Base-by-base conservation (phyloP, 345 rosid species). In the Psidium guajava region DNA sequence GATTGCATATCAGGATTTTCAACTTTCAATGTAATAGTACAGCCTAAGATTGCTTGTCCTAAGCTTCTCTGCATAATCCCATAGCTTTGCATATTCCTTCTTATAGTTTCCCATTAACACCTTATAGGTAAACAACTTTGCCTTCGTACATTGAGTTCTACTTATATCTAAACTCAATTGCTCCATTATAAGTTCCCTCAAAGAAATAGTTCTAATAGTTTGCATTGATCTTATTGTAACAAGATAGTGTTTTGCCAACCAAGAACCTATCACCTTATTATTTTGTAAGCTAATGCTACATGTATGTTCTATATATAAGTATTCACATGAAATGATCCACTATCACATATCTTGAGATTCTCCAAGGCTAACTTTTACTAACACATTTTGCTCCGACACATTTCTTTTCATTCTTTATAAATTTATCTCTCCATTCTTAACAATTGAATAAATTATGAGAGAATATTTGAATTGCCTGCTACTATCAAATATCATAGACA, bases 381-480 rank as follows among this genome's bases (percentile, higher is more conserved):
- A 27, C 32, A 12, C 36, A 58, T 58, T 58, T 58, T 58, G 14
- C 3, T 58, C 1, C 5, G 0, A 25, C 69, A 12, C 5, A 58
- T 25, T 12, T 58, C 0, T n/a, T 12, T 5, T 58, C 69, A 58
- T n/a, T n/a, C 0, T 58, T 58, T n/a, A n/a, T n/a, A n/a, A n/a
- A n/a, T n/a, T 6, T 2, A 58, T 58, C 32, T 58, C 69, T 58
- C 16, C n/a, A 5, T 0, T 1, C 27, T 12, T 0, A 2, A 1
- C 18, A 8, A 58, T 5, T 58, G 16, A 11, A 25, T 58, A n/a
- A 13, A 11, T 58, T 58, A 58, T 58, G 1, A n/a, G 1, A 25
- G 32, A 16, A n/a, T n/a, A 32, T 58, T 58, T 58, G 18, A n/a
- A 58, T 12, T 58, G 32, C 27, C 3, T n/a, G 6, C 7, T 58